Evolutionary conservation across 2,329 filamentous ascomycete genomes (phyloP).

Genomic region (Colletotrichum acutatum): DNA sequence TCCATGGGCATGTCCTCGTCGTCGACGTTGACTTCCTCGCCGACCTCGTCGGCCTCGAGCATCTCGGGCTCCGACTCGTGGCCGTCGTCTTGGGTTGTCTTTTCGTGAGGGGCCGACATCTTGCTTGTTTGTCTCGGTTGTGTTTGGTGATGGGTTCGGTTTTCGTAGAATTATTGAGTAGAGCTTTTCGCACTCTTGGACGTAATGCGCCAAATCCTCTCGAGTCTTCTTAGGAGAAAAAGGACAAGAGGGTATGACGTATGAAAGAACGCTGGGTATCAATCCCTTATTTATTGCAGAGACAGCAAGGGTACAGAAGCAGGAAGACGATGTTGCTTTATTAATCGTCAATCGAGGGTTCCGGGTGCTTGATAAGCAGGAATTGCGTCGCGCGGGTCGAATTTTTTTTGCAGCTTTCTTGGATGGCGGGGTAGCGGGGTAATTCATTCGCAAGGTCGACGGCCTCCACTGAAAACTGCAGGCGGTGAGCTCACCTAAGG

Average conservation of each 20-base stretch:
- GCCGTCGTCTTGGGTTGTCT: slow-evolving; percentile 19
- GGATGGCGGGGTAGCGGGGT: slow-evolving; percentile 36
- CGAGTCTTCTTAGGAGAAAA: background rate
- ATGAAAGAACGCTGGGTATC: slow-evolving; percentile 3
- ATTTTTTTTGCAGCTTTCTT: slow-evolving; percentile 26
- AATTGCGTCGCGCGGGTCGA: background rate
- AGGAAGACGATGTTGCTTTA: background rate
- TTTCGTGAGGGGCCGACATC: slow-evolving; percentile 32
- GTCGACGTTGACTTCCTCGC: slow-evolving; percentile 74
- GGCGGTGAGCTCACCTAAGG: slow-evolving; percentile 18
- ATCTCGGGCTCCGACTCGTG: slow-evolving; percentile 67
- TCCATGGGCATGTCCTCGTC: slow-evolving; percentile 83
- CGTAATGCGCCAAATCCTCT: slow-evolving; percentile 8
- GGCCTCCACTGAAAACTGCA: slow-evolving; percentile 1
- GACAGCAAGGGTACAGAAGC: background rate
- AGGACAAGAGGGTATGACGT: background rate
- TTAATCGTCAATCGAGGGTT: slow-evolving; percentile 28
- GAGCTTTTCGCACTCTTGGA: background rate
- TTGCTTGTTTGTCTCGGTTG: background rate
- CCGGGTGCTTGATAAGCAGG: slow-evolving; percentile 35
- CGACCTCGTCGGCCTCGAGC: slow-evolving; percentile 80
- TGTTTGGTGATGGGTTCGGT: background rate
- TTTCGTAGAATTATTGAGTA: background rate
- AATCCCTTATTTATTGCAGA: slow-evolving; percentile 7
- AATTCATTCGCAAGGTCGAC: background rate